phyloP scores from a whole-genome alignment of 768 basidiomycete genomes.

The Suillus bovinus region DNA sequence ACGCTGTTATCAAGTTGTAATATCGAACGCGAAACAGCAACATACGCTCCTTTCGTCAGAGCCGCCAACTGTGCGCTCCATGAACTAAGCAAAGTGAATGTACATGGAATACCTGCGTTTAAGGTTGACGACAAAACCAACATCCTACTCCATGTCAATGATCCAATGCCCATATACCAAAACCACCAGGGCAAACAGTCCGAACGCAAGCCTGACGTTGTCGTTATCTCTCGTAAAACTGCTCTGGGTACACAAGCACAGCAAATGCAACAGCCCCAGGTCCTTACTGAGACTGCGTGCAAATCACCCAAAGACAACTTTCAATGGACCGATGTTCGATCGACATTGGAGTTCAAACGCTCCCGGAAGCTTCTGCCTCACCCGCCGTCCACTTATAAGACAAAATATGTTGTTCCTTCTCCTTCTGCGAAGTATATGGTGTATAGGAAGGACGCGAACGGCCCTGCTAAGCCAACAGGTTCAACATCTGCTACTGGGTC shows the following conservation, averaged over 20 bases:
- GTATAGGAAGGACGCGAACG: not conserved
- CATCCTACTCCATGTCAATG: not conserved
- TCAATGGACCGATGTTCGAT: conserved; percentile 1
- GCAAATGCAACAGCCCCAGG: too few relatives aligned
- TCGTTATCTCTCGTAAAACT: not conserved
- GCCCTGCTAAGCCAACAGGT: not conserved
- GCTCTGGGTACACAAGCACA: not conserved
- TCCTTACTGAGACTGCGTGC: too few relatives aligned
- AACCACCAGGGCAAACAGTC: not conserved
- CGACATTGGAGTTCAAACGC: conserved; percentile 3
- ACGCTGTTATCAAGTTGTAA: not conserved
- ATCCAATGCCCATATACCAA: not conserved
- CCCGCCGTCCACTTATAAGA: not conserved
- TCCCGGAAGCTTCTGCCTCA: not conserved
- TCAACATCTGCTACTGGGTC: not conserved
- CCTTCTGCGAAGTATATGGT: not conserved
- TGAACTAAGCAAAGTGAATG: not conserved
- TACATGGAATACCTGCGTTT: not conserved
- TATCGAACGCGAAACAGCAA: too few relatives aligned
- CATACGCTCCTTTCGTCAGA: not conserved
- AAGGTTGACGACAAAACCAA: not conserved
- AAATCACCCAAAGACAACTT: not conserved
- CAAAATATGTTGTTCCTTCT: not conserved
- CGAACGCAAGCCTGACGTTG: not conserved
- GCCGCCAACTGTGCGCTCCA: not conserved